Evolutionary conservation across 352 stramenopile genomes (phyloP).

Genomic region (Pythium aphanidermatum): DNA sequence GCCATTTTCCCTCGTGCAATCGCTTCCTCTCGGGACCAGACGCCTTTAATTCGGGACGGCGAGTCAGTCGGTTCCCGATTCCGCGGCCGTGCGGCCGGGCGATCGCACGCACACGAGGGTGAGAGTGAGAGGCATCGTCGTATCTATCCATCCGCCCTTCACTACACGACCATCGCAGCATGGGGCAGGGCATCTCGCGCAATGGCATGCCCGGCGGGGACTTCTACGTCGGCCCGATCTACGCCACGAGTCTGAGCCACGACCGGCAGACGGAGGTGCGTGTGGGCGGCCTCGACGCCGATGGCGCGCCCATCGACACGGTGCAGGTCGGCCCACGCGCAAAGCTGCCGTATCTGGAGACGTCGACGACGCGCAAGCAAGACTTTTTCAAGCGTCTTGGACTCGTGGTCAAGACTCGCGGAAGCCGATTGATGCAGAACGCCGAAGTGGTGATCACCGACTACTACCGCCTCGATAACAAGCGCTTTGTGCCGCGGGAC

Average conservation of each 20-base stretch:
- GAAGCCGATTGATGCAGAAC: conserved; percentile 82
- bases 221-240: conserved; percentile 79
- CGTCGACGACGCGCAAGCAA: conserved; percentile 42
- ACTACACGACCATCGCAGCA: conserved; percentile 11
- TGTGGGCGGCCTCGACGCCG: conserved; percentile 37
- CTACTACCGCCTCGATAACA: conserved; percentile 73
- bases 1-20: too few relatives aligned
- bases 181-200: conserved; percentile 59
- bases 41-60: too few relatives aligned
- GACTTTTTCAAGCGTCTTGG: conserved; percentile 79
- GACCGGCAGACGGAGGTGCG: conserved; percentile 81
- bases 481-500: conserved; percentile 69
- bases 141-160: too few relatives aligned
- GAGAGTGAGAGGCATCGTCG: too few relatives aligned
- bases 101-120: too few relatives aligned
- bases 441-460: conserved; percentile 75
- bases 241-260: conserved; percentile 80
- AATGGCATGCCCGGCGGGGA: conserved; percentile 61
- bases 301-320: conserved; percentile 30
- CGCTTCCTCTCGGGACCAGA: too few relatives aligned
- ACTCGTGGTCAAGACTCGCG: conserved; percentile 76
- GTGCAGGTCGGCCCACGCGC: conserved; percentile 64
- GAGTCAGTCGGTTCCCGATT: conserved; percentile 9
- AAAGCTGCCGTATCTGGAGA: conserved; percentile 66
- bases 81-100: too few relatives aligned